These are phyloP conservation scores for Metrosideros polymorpha DNA, from an alignment of 441 rosid species.

Conservation along the genomic window DNA sequence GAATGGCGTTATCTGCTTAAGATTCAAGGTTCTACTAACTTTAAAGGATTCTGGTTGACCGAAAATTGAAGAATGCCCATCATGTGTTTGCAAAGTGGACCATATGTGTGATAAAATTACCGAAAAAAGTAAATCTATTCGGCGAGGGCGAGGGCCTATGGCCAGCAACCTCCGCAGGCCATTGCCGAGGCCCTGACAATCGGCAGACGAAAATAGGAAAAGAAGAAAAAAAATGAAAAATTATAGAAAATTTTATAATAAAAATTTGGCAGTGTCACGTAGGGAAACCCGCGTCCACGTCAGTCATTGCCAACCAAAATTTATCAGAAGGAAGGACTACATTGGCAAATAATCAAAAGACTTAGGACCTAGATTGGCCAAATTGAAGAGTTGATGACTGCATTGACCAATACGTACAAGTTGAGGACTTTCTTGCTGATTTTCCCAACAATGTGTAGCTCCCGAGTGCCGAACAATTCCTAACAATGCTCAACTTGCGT, in stretches of 20 bases:
- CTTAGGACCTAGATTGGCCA: background rate
- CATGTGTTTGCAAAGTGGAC: background rate
- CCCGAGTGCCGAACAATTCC: background rate
- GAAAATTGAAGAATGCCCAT: background rate
- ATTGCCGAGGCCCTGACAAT: background rate
- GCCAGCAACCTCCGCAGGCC: too few species aligned
- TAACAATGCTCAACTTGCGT: background rate
- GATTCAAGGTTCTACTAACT: background rate
- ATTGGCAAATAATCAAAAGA: accelerated
- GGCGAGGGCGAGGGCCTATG: too few species aligned
- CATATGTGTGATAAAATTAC: too few species aligned
- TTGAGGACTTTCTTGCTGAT: background rate
- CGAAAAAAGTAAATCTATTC: too few species aligned
- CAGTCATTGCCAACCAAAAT: accelerated
- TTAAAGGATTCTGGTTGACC: background rate
- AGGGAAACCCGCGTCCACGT: accelerated
- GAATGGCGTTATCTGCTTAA: background rate
- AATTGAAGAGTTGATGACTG: accelerated
- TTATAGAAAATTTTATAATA: background rate
- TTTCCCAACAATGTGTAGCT: background rate
- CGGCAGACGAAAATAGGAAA: accelerated
- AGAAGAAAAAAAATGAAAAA: background rate
- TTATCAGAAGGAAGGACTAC: too few species aligned
- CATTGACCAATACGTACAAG: background rate
- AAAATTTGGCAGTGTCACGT: background rate